Evolutionary conservation across 2,329 filamentous ascomycete genomes (phyloP), one percentile per base, ranked within the genome.

Genomic region (Microthyrium microscopicum): DNA sequence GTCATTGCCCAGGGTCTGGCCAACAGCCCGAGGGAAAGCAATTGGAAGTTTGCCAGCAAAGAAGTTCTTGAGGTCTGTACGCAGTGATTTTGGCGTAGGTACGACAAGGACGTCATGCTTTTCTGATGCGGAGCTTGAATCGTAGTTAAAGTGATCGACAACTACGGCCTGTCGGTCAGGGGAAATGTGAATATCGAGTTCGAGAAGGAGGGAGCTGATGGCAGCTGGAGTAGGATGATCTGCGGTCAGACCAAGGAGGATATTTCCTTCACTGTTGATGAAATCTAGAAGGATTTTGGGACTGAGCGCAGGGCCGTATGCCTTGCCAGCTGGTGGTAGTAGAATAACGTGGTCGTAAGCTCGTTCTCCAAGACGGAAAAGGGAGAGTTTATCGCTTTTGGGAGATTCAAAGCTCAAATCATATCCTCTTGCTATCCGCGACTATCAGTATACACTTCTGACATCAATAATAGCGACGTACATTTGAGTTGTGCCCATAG

Each of bases 91-190:
- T 4, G 84, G 80, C 22, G 71, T 65, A 27, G 79, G 70, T 33
- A 94, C 60, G 20, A 94, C 66, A 28, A 98, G 64, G 20, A 93
- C 80, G 57, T 95, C 83, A 57, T 98, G 89, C 50, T 74, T 70
- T 42, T 94, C 84, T 31, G 73, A 51, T 4, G 87, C 77, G 26
- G 77, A 82, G 20, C 69, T 45, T 36, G 68, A 65, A 50, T 95
- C 87, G 59, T 89, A 89, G 61, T 82, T 79, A 72, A 95, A 94
- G 64, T 98, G 89, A 58, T 95, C 89, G 40, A 95, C 77, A 5
- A 93, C 77, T 37, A 87, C 64, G 37, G 81, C 75, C 36, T 77
- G 82, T 48, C 85, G 81, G 57, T 93, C 87, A 22, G 72, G 60
- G 25, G 89, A 82, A n/a, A 94, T 70, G 44, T 75, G 66, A 49